Evolutionary conservation across 2,329 filamentous ascomycete genomes (phyloP).

Genomic region (Blastomyces emzantsi): DNA sequence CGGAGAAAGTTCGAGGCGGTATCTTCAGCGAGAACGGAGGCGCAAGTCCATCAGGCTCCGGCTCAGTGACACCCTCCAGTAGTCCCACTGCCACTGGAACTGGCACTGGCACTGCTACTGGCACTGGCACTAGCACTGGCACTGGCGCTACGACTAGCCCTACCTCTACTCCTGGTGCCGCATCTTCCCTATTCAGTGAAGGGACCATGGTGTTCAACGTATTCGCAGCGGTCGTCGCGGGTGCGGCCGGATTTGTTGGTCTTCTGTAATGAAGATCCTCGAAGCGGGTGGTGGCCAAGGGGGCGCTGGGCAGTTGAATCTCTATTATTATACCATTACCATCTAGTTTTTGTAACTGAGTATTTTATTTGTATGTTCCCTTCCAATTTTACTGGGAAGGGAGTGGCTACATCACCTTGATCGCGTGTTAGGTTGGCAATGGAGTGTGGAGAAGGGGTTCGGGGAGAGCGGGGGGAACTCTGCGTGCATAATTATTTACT

Average conservation of each 20-base stretch:
- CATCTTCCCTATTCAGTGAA: constrained; percentile 3
- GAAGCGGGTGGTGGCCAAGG: neutral
- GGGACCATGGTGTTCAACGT: constrained; percentile 1
- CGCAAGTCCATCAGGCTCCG: neutral
- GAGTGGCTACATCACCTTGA: neutral
- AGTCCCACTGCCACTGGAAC: neutral
- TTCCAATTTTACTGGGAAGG: neutral
- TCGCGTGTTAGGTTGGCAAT: neutral
- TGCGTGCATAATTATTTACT: neutral
- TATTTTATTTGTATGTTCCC: neutral
- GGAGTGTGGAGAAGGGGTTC: neutral
- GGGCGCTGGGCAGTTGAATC: neutral
- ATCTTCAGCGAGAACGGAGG: neutral
- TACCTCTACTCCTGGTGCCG: neutral
- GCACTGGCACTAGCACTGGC: neutral
- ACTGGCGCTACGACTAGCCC: neutral
- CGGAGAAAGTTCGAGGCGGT: constrained; percentile 1
- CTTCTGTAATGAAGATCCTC: constrained; percentile 2
- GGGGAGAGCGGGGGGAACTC: neutral
- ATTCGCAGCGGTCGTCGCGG: constrained; percentile 2
- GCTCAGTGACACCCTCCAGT: neutral
- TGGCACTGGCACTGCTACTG: neutral
- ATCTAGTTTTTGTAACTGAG: neutral
- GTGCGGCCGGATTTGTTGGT: neutral
- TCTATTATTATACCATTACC: neutral